Percentiles rank a stretch among this genome's conserved stretches.
phyloP scores from a whole-genome alignment of 192 early-diverging fungal species.

The Tieghemiomyces parasiticus region DNA sequence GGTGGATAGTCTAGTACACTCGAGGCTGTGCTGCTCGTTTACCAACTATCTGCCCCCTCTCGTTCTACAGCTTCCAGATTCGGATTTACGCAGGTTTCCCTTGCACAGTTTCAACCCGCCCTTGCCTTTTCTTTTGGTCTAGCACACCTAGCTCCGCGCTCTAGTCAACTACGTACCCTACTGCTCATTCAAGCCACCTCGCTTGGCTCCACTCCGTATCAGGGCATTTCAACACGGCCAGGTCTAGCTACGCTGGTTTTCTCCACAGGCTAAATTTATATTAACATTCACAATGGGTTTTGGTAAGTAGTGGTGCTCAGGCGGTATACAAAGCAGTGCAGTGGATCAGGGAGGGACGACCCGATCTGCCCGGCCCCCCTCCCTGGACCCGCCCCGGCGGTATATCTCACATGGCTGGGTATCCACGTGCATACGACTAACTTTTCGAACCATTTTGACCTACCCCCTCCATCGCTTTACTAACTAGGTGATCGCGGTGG shows the following conservation, averaged over 20 bases:
- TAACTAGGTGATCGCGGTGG: constrained; percentile 26
- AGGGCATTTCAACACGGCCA: background rate
- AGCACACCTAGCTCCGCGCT: background rate
- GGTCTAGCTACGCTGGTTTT: background rate
- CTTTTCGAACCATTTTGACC: constrained; percentile 4
- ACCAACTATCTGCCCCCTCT: too few species aligned
- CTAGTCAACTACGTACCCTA: background rate
- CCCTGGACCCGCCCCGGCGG: too few species aligned
- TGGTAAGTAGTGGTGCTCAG: too few species aligned
- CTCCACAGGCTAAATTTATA: background rate
- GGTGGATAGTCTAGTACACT: too few species aligned
- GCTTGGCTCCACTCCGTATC: background rate
- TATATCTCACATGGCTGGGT: background rate
- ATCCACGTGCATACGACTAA: background rate
- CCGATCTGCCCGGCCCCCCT: constrained; percentile 16
- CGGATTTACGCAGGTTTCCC: too few species aligned
- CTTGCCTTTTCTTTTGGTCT: background rate
- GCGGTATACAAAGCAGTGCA: background rate
- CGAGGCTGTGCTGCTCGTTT: too few species aligned
- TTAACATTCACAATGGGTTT: constrained; percentile 15
- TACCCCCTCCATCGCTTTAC: constrained; percentile 18
- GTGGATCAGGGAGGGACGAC: constrained; percentile 28
- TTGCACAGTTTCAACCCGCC: background rate
- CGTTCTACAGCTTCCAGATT: too few species aligned
- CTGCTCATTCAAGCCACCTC: background rate